Percentiles rank a stretch among this genome's conserved stretches.
These are phyloP conservation scores for Exophiala viscosa DNA, from an alignment of 2,329 filamentous ascomycete genomes.

Conservation along the genomic window DNA sequence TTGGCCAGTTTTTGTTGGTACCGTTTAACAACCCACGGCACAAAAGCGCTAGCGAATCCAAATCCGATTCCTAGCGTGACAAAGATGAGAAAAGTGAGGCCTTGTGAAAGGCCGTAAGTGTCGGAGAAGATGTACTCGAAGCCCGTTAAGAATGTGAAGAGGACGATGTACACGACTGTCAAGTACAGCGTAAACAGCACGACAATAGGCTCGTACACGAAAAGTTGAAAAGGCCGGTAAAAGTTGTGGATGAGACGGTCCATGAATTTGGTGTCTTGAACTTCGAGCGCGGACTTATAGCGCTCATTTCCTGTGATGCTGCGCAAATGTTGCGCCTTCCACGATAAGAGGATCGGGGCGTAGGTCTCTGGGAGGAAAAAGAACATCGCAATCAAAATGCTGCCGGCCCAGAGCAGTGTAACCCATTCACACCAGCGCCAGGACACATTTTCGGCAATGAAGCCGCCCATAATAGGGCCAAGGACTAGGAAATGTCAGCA, in stretches of 20 bases:
- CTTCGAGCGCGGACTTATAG: constrained; percentile 35
- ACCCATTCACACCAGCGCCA: not conserved
- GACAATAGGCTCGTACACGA: constrained; percentile 41
- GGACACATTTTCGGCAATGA: too few species aligned
- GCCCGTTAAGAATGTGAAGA: constrained; percentile 42
- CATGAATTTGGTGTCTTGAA: too few species aligned
- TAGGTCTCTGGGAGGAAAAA: constrained; percentile 60
- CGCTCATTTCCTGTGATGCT: constrained; percentile 34
- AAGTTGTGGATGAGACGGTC: not conserved
- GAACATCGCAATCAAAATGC: constrained; percentile 56
- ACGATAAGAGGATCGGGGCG: constrained; percentile 55
- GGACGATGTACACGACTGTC: constrained; percentile 31
- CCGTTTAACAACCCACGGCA: constrained; percentile 53
- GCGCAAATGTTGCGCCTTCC: constrained; percentile 49
- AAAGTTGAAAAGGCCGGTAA: constrained; percentile 43
- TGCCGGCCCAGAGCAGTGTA: not conserved
- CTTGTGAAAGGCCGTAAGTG: constrained; percentile 45
- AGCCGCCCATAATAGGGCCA: too few species aligned
- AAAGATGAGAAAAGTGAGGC: constrained; percentile 47
- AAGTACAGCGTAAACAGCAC: constrained; percentile 30
- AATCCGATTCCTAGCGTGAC: constrained; percentile 45
- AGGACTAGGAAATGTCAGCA: too few species aligned
- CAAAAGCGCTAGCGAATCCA: constrained; percentile 34
- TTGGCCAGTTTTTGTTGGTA: constrained; percentile 55
- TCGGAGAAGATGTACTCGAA: constrained; percentile 51